phyloP scores from a whole-genome alignment of 2,329 filamentous ascomycete genomes.

The Penicillium sp. region DNA sequence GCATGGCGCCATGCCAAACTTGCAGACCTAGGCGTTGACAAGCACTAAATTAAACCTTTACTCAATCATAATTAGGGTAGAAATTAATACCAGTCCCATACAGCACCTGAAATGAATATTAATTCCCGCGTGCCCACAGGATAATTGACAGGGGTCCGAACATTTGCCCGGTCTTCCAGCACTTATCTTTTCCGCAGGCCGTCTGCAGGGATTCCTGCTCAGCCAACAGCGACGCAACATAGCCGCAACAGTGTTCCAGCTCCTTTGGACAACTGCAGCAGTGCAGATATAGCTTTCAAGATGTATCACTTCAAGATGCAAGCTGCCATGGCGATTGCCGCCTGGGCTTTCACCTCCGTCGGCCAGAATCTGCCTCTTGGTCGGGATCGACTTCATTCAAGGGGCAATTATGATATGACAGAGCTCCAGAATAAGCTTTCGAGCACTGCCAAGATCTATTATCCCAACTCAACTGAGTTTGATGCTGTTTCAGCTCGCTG shows the following conservation, averaged over 20 bases:
- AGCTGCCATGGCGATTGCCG: slow-evolving; percentile 33
- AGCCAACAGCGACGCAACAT: slow-evolving; percentile 2
- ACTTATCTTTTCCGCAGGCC: not conserved
- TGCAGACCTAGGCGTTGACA: not conserved
- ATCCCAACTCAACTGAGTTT: slow-evolving; percentile 52
- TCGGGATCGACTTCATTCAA: slow-evolving; percentile 15
- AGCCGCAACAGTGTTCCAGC: not conserved
- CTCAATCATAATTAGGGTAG: not conserved
- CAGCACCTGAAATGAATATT: not conserved
- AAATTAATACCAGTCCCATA: slow-evolving; percentile 5
- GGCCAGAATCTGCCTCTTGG: slow-evolving; percentile 14
- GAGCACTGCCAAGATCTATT: slow-evolving; percentile 49
- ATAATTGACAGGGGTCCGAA: not conserved
- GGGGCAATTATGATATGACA: slow-evolving; percentile 25
- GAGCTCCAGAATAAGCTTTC: slow-evolving; percentile 42
- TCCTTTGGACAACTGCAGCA: not conserved
- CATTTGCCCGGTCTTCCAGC: not conserved
- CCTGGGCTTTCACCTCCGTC: slow-evolving; percentile 32
- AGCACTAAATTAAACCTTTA: slow-evolving; percentile 1
- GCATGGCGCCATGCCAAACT: not conserved
- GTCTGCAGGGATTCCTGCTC: slow-evolving; percentile 1
- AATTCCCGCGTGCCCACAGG: slow-evolving; percentile 1
- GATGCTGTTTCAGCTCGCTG: slow-evolving; percentile 50
- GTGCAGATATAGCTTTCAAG: not conserved
- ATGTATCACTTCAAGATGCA: slow-evolving; percentile 8